Evolutionary conservation across 2,329 filamentous ascomycete species (phyloP), one percentile per base, ranked within the genome.

Genomic region (Ophiosphaerella korrae): DNA sequence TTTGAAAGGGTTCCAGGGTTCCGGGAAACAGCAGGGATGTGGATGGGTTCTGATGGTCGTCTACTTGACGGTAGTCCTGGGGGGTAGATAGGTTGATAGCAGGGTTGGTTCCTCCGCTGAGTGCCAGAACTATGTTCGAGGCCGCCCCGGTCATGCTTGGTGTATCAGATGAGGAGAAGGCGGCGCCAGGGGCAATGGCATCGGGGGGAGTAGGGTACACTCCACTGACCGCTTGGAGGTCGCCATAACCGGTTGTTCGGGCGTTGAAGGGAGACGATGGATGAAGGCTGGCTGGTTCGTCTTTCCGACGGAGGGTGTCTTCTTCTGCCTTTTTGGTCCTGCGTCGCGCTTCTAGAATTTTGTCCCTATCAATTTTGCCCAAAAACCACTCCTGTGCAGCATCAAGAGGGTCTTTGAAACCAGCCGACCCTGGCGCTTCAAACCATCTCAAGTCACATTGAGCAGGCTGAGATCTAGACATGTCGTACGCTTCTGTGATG

Each of bases 251-350:
- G 5, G 67, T 66, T 32, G 58, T 55, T 13, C 74, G 65, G 32
- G 67, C 62, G 42, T 74, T 72, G 9, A 74, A 49, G 7, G 74
- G 73, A 8, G 74, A 76, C 4, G 74, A 73, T 3, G 73, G 66
- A 36, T 66, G 63, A 2, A 71, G 47, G 5, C 51, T 58, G 7
- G 57, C 49, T 14, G 54, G 52, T 13, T 74, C 70, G 9, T 71
- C 67, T 48, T 70, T 72, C 16, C 55, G 57, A 34, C 62, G 64
- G 16, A 58, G 50, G 42, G 82, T 76, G 1, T 77, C 81, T 55
- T 77, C 82, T 21, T 78, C 76, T 21, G 71, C 73, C 60, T 73
- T 79, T 12, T 69, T 64, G 57, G 82, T 75, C 42, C 70, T 65
- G 33, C 78, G 73, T 6, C 67, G 73, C 32, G 75, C 67, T 42